Conservation (phyloP, 2,329 filamentous ascomycete species). For the Harringtonia lauricola region DNA sequence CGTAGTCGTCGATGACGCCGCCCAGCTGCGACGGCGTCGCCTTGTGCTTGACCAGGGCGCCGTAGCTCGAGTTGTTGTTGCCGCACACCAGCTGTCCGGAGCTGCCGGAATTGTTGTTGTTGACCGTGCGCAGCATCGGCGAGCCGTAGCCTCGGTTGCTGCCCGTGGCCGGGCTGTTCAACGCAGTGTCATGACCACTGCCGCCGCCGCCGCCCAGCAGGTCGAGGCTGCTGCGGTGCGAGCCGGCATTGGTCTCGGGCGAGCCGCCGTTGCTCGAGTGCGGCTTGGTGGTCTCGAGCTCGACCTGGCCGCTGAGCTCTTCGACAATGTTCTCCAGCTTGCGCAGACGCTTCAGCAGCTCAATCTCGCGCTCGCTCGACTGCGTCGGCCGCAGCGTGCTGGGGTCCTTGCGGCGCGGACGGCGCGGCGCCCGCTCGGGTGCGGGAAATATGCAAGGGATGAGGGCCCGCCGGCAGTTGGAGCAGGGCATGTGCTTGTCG, state of each 20-base stretch:
- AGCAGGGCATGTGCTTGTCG: conserved; percentile 43
- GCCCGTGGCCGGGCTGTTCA: conserved; percentile 2
- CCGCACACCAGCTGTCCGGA: conserved; percentile 10
- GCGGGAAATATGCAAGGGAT: conserved; percentile 41
- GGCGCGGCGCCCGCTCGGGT: conserved; percentile 37
- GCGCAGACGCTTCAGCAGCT: conserved; percentile 60
- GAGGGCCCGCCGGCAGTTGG: conserved; percentile 41
- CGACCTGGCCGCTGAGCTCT: conserved; percentile 54
- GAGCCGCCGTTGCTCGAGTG: conserved; percentile 23
- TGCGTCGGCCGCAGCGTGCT: conserved; percentile 44
- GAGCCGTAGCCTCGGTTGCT: conserved; percentile 4
- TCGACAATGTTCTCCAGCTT: conserved; percentile 69
- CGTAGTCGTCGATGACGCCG: conserved; percentile 57
- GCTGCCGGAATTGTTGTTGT: conserved; percentile 1
- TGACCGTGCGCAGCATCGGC: conserved; percentile 3
- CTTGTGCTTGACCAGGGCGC: conserved; percentile 12
- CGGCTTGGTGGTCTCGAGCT: conserved; percentile 35
- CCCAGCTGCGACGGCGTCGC: conserved; percentile 47
- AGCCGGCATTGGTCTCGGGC: conserved; percentile 20
- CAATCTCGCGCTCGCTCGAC: conserved; percentile 51
- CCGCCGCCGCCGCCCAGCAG: background rate
- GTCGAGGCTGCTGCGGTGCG: background rate
- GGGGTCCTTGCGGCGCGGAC: conserved; percentile 50
- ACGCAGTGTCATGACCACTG: background rate
- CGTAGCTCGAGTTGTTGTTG: conserved; percentile 10